Evolutionary conservation across 768 basidiomycete species (phyloP), one percentile per base, ranked within the genome.

Genomic region (Neoboletus magnificus): DNA sequence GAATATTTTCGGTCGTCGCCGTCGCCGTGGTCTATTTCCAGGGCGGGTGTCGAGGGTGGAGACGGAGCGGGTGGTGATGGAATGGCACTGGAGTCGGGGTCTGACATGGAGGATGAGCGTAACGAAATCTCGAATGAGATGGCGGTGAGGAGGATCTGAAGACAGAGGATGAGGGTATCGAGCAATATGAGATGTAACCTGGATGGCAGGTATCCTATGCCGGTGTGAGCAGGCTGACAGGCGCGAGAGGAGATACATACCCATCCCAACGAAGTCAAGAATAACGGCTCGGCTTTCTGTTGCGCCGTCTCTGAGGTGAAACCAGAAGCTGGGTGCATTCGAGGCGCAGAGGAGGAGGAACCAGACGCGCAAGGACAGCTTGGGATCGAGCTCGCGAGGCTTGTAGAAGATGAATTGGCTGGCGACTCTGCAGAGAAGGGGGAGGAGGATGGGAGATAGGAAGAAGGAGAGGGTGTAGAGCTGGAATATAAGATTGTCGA

Each of bases 181-280:
- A 91, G 79, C 30, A 75, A 71, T 54, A 91, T 71, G 39, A 92
- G 78, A 56, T 86, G 84, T 20, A 79, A 55, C 68, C 77, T 86
- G 39, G 87, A 85, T n/a, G 90, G 87, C 35, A 68, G 65, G 62
- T 82, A 78, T 37, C 78, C 85, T 87, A 60, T 48, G 57, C 48
- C 15, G 15, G 41, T 2, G 35, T 67, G 54, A 67, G 55, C 48
- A 36, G 25, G 53, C 22, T n/a, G 45, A 33, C 12, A 32, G 45
- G 48, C 25, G 41, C 27, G 15, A 18, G 48, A 9, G 4, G 37
- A 10, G 33, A 43, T 0, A 77, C 85, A 48, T 62, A 91, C 90
- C 82, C 77, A 84, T 77, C 52, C 90, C 89, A 55, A 91, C 80
- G 64, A 91, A 91, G 67, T 91, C 89, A 56, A 92, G 81, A 33